phyloP scores from a whole-genome alignment of 2,329 filamentous ascomycete genomes.

The Ophiostoma sp. region DNA sequence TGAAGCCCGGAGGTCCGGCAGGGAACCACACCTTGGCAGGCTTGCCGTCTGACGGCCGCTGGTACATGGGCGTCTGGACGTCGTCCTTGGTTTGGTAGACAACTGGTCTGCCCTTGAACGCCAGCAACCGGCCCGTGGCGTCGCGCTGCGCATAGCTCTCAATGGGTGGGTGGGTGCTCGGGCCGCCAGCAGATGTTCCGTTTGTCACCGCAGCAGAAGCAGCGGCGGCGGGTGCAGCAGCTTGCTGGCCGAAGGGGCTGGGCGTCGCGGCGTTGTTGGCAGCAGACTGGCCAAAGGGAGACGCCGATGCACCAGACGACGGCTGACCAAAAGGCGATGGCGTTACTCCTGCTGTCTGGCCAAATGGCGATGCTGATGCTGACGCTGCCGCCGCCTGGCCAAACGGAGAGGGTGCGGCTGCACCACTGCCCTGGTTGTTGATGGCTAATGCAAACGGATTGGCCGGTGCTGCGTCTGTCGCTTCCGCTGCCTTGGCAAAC shows the following conservation, averaged over 20 bases:
- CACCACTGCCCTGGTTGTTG: neutral
- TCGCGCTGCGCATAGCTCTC: conserved; percentile 30
- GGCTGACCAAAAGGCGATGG: conserved; percentile 21
- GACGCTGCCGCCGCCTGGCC: conserved; percentile 8
- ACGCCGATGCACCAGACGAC: neutral
- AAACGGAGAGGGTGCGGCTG: conserved; percentile 22
- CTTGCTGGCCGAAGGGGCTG: conserved; percentile 31
- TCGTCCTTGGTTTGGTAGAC: conserved; percentile 36
- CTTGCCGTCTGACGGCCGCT: conserved; percentile 25
- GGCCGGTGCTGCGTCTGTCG: neutral
- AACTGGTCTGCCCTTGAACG: conserved; percentile 34
- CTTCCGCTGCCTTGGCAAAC: conserved; percentile 1
- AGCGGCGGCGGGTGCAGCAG: neutral
- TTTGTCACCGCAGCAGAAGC: neutral
- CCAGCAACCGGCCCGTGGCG: conserved; percentile 27
- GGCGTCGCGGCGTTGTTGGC: conserved; percentile 16
- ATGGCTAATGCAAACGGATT: conserved; percentile 14
- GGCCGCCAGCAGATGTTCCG: neutral
- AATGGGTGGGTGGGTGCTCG: conserved; percentile 29
- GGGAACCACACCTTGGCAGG: conserved; percentile 65
- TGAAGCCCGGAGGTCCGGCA: conserved; percentile 59
- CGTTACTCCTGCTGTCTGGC: conserved; percentile 23
- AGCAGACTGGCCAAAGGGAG: conserved; percentile 30
- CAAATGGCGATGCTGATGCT: conserved; percentile 29
- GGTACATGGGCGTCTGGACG: conserved; percentile 30